phyloP scores from a whole-genome alignment of 164 flowering plant species.

The Hamamelis virginiana region DNA sequence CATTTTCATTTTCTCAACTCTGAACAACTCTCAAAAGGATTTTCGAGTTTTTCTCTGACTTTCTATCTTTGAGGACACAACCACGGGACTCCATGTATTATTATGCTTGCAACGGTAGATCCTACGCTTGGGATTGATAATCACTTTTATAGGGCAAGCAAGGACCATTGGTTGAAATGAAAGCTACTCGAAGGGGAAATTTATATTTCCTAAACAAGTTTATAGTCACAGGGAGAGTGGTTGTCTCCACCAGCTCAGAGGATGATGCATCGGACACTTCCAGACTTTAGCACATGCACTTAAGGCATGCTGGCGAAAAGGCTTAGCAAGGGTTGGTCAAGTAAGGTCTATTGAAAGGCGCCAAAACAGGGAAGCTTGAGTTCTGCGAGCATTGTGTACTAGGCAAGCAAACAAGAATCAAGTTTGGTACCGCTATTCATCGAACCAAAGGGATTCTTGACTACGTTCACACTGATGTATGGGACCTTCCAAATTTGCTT shows the following conservation, averaged over 20 bases:
- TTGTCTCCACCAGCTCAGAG: not conserved
- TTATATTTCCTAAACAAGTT: not conserved
- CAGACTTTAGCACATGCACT: conserved; percentile 16
- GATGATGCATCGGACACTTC: not conserved
- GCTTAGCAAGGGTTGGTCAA: conserved; percentile 4
- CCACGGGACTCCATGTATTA: too few relatives aligned
- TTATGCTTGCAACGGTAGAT: too few relatives aligned
- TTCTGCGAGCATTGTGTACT: not conserved
- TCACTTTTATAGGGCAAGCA: too few relatives aligned
- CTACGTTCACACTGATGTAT: conserved; percentile 10
- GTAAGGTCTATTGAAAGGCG: conserved; percentile 14
- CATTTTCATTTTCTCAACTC: too few relatives aligned
- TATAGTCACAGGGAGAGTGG: conserved; percentile 2
- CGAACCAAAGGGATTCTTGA: conserved; percentile 6
- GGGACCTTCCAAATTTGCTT: conserved; percentile 1
- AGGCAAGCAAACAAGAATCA: conserved; percentile 10
- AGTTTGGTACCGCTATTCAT: not conserved
- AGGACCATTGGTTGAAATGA: conserved; percentile 11
- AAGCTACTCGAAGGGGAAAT: not conserved
- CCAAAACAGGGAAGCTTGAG: not conserved
- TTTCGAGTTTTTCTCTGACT: too few relatives aligned
- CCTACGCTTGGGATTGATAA: too few relatives aligned
- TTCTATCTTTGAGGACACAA: too few relatives aligned
- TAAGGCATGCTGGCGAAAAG: conserved; percentile 14
- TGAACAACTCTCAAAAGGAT: too few relatives aligned